phyloP scores from a whole-genome alignment of 2,329 filamentous ascomycete species.

The Pseudogymnoascus sp. region DNA sequence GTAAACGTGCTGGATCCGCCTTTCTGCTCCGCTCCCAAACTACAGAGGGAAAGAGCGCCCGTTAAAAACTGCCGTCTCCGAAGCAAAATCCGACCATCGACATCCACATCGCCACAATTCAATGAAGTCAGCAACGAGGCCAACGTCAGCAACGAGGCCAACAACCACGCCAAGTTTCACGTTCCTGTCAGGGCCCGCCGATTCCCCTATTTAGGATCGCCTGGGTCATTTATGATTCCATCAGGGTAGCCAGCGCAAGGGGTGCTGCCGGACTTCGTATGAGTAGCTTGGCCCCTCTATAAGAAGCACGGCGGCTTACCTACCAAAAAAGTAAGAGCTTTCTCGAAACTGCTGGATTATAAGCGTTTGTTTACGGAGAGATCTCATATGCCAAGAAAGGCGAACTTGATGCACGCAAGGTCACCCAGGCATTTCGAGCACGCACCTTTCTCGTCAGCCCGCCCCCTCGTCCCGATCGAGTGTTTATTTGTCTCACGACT shows the following conservation, averaged over 20 bases:
- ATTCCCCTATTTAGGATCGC: background rate
- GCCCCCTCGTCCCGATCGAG: background rate
- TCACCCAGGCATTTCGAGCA: background rate
- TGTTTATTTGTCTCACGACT: background rate
- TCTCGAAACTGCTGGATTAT: background rate
- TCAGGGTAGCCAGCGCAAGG: background rate
- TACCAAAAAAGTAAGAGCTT: background rate
- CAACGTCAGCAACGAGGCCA: background rate
- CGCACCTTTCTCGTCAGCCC: background rate
- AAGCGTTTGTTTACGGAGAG: background rate
- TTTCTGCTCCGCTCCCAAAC: background rate
- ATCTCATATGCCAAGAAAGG: background rate
- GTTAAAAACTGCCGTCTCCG: background rate
- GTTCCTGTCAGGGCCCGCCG: background rate
- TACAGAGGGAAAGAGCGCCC: background rate
- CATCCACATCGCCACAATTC: background rate
- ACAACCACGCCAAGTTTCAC: background rate
- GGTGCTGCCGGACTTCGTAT: background rate
- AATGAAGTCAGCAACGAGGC: background rate
- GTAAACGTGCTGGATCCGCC: constrained; percentile 5
- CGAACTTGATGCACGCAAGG: background rate
- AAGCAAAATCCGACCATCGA: background rate
- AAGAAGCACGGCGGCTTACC: background rate
- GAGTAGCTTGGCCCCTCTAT: background rate
- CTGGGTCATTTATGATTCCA: background rate